Evolutionary conservation across 495 filamentous ascomycete species (phyloP), one percentile per base, ranked within the genome.

Genomic region (Beverwykella pulmonaria): DNA sequence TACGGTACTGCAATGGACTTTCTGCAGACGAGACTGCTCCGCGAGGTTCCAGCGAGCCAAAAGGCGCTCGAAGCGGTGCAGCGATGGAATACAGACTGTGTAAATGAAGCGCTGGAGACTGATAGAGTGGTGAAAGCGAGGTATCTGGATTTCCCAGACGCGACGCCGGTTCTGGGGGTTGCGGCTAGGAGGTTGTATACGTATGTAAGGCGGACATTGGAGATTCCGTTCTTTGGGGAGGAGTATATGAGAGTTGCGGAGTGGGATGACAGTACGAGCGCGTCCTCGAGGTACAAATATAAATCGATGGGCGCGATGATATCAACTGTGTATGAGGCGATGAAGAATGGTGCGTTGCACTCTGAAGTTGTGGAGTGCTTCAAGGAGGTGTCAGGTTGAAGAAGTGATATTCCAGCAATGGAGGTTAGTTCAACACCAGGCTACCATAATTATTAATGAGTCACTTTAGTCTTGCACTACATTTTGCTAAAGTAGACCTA

Each of bases 241-340:
- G 56, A 59, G 36, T 59, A 59, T 29, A 17, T 59, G 56, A n/a
- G 56, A 15, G 39, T 27, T 19, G 56, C 56, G 12, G 56, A 59
- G 56, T 59, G 56, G 56, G 56, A 59, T 48, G 56, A 59, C 23
- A 36, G 56, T 7, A 59, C 56, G 25, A 48, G 36, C 22, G 15
- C 15, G n/a, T 25, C 36, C 14, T 26, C 34, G n/a, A 59, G 23
- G 25, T 30, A 59, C 41, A 46, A 48, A 17, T 59, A 59, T 48
- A 29, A 30, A 1, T 59, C 56, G 1, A 29, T 59, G 56, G 56
- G 56, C 3, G 56, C 56, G 12, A 59, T 59, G 56, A 48, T 47
- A 2, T 59, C 56, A 36, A 36, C 56, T 44, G 56, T 59, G 36
- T 59, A 59, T 29, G 56, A 59, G 56, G 56, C 56, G 25, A 59